Evolutionary conservation across 305 asterid species (phyloP).

Genomic region (Fraxinus latifolia): DNA sequence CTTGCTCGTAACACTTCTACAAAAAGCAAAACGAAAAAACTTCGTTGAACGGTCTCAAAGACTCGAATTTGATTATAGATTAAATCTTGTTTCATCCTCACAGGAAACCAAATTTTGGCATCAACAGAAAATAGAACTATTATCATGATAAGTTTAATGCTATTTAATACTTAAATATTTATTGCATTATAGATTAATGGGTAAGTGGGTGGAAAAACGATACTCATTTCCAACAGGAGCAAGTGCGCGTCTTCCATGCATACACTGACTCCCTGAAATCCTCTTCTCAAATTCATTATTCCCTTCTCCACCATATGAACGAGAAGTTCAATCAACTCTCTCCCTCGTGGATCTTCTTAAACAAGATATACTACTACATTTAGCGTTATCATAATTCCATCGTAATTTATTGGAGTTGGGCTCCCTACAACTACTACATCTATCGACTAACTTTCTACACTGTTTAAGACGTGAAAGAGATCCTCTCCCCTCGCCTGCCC

Average conservation of each 20-base stretch:
- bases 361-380: slow-evolving; percentile 29
- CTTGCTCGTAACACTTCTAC: neutral
- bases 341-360: slow-evolving; percentile 40
- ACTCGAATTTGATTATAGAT: neutral
- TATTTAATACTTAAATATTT: neutral
- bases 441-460: slow-evolving; percentile 32
- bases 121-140: neutral
- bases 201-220: slow-evolving; percentile 42
- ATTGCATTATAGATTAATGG: slow-evolving; percentile 13
- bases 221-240: slow-evolving; percentile 32
- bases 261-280: slow-evolving; percentile 38
- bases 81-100: neutral
- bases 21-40: neutral
- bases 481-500: slow-evolving; percentile 26
- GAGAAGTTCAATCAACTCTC: slow-evolving; percentile 18
- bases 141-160: neutral
- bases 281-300: slow-evolving; percentile 26
- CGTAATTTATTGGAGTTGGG: slow-evolving; percentile 40
- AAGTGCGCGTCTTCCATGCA: slow-evolving; percentile 19
- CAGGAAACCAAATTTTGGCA: neutral
- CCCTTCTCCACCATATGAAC: slow-evolving; percentile 22
- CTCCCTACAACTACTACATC: slow-evolving; percentile 41
- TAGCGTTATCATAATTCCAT: slow-evolving; percentile 27
- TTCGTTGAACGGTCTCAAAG: neutral
- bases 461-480: slow-evolving; percentile 27